Percentiles rank a stretch among this genome's conserved stretches.
Conservation (phyloP, 164 flowering plant genomes). For the Cinnamomum chago region DNA sequence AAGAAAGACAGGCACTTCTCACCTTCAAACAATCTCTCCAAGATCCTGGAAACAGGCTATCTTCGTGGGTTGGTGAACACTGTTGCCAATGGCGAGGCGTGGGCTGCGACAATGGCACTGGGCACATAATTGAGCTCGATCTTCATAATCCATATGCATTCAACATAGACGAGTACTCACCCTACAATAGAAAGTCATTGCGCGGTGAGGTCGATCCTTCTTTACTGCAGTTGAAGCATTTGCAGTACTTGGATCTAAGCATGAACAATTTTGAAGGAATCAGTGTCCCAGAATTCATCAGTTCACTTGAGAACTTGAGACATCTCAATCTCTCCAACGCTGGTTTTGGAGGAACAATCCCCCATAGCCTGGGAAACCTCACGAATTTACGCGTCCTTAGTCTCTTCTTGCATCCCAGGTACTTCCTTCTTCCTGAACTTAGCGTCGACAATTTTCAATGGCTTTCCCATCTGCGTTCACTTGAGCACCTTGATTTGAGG, state of each 20-base stretch:
- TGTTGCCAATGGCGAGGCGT: conserved; percentile 8
- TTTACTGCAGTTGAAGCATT: conserved; percentile 4
- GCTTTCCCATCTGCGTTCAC: background rate
- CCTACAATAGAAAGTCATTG: background rate
- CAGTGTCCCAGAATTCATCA: conserved; percentile 7
- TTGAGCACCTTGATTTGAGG: background rate
- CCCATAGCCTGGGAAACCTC: conserved; percentile 10
- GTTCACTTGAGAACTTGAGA: background rate
- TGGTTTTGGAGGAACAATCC: background rate
- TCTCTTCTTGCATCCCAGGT: background rate
- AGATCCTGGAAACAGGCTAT: background rate
- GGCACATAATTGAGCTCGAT: conserved; percentile 1
- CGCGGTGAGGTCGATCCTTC: background rate
- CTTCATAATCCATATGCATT: background rate
- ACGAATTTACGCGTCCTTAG: background rate
- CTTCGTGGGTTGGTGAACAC: conserved; percentile 1
- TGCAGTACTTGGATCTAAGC: conserved; percentile 9
- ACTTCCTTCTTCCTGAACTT: background rate
- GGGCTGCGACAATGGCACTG: background rate
- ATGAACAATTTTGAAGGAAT: background rate
- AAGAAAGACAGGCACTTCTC: conserved; percentile 3
- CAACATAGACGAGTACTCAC: background rate
- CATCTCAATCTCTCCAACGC: conserved; percentile 5
- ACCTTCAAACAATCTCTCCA: background rate
- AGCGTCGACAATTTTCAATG: background rate